phyloP scores from a whole-genome alignment of 2,329 filamentous ascomycete species.

The Mollisia scopiformis region DNA sequence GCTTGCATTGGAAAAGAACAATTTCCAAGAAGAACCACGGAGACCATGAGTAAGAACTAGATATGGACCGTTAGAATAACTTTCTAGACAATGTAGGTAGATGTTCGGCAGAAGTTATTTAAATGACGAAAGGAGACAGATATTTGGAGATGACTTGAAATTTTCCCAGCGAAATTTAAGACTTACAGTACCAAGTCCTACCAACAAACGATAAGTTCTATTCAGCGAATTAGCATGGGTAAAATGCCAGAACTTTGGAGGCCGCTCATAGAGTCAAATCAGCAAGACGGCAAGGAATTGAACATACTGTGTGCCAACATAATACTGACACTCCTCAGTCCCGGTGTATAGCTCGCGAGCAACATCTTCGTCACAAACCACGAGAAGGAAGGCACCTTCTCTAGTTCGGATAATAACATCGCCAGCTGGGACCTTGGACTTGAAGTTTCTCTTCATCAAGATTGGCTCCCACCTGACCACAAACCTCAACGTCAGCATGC shows the following conservation, averaged over 20 bases:
- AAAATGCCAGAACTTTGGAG: too few species aligned
- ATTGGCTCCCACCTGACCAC: constrained; percentile 61
- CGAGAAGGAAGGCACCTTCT: constrained; percentile 60
- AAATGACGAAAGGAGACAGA: too few species aligned
- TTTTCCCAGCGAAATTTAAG: too few species aligned
- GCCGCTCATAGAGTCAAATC: too few species aligned
- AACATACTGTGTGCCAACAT: constrained; percentile 46
- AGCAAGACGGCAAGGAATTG: too few species aligned
- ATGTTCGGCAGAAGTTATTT: too few species aligned
- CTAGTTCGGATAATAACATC: constrained; percentile 66
- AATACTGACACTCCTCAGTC: constrained; percentile 62
- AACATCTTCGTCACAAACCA: constrained; percentile 61
- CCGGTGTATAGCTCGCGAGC: constrained; percentile 65
- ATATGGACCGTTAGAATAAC: too few species aligned
- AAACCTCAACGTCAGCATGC: too few species aligned
- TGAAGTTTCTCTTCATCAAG: constrained; percentile 53
- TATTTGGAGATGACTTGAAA: too few species aligned
- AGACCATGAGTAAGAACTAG: constrained; percentile 63
- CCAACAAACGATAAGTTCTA: constrained; percentile 56
- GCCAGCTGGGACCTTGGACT: constrained; percentile 49
- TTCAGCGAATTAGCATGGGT: too few species aligned
- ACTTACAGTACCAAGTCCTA: constrained; percentile 61
- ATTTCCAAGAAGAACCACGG: constrained; percentile 63
- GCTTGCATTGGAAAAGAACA: constrained; percentile 63
- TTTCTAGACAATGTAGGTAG: too few species aligned